These are phyloP conservation scores for Cladosporium sp. DNA, from an alignment of 2,329 filamentous ascomycete genomes.

Conservation along the genomic window DNA sequence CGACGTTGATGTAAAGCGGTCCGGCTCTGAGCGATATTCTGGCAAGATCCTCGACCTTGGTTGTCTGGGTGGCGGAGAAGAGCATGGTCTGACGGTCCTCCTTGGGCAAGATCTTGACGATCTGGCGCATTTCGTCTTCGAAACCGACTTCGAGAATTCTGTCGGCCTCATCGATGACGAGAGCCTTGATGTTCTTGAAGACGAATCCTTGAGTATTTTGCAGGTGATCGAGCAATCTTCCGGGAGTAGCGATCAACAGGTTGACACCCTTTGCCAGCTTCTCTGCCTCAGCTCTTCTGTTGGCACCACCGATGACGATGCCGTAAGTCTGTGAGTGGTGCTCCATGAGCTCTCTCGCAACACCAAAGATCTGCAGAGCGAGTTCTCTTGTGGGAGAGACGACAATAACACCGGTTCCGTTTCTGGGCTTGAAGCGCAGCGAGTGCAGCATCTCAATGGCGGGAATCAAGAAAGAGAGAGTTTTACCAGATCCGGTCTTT, in stretches of 20 bases:
- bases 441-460: conserved; percentile 89
- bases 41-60: conserved; percentile 95
- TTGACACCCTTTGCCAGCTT: conserved; percentile 95
- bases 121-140: conserved; percentile 96
- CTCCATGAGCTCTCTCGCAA: conserved; percentile 86
- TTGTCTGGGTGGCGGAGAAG: conserved; percentile 98
- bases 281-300: conserved; percentile 82
- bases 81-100: conserved; percentile 90
- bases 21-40: conserved; percentile 87
- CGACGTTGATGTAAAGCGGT: conserved; percentile 95
- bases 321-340: conserved; percentile 93
- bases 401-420: conserved; percentile 85
- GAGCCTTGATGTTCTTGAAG: conserved; percentile 86
- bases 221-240: conserved; percentile 86
- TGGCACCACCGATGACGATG: conserved; percentile 93
- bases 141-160: conserved; percentile 96
- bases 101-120: conserved; percentile 87
- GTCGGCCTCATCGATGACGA: conserved; percentile 96
- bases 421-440: conserved; percentile 88
- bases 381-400: conserved; percentile 91
- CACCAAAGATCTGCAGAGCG: conserved; percentile 92
- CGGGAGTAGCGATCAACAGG: conserved; percentile 87
- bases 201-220: conserved; percentile 85
- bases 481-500: conserved; percentile 96
- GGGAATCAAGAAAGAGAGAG: conserved; percentile 87